phyloP scores from a whole-genome alignment of 345 rosid species.

The Citrus trifoliata region DNA sequence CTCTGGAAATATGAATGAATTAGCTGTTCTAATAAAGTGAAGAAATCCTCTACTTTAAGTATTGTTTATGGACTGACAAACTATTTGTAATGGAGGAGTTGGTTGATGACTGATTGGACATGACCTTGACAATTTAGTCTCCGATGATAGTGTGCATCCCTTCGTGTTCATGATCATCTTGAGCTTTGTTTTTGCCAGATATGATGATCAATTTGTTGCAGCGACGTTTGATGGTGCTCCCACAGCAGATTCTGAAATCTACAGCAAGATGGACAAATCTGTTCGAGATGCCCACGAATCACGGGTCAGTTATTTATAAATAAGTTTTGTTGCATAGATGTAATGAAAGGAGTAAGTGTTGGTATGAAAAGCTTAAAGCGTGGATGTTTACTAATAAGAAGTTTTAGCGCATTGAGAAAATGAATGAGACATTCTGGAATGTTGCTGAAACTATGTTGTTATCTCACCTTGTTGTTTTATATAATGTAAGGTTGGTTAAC shows the following conservation, averaged over 20 bases:
- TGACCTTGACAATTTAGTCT: neutral
- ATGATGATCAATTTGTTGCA: slow-evolving; percentile 68
- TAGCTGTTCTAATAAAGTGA: neutral
- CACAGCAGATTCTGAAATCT: slow-evolving; percentile 78
- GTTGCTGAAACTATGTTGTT: neutral
- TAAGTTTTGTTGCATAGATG: neutral
- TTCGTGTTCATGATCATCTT: slow-evolving; percentile 11
- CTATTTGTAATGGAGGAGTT: neutral
- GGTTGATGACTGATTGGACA: neutral
- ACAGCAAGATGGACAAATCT: slow-evolving; percentile 62
- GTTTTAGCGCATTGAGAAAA: neutral
- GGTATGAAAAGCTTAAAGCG: neutral
- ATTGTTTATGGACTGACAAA: neutral
- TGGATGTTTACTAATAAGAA: neutral
- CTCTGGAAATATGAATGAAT: neutral
- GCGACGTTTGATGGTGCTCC: slow-evolving; percentile 87
- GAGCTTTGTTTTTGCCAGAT: slow-evolving; percentile 44
- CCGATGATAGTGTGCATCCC: slow-evolving; percentile 1
- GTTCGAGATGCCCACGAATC: slow-evolving; percentile 81
- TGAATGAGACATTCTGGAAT: neutral
- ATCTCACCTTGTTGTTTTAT: neutral
- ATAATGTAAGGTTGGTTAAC: neutral
- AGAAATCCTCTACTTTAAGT: neutral
- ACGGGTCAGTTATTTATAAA: slow-evolving; percentile 46
- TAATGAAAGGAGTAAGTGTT: neutral